Percentiles rank a stretch among this genome's conserved stretches.
Conservation (phyloP, 2,329 filamentous ascomycete genomes). For the Metarhizium sp. region DNA sequence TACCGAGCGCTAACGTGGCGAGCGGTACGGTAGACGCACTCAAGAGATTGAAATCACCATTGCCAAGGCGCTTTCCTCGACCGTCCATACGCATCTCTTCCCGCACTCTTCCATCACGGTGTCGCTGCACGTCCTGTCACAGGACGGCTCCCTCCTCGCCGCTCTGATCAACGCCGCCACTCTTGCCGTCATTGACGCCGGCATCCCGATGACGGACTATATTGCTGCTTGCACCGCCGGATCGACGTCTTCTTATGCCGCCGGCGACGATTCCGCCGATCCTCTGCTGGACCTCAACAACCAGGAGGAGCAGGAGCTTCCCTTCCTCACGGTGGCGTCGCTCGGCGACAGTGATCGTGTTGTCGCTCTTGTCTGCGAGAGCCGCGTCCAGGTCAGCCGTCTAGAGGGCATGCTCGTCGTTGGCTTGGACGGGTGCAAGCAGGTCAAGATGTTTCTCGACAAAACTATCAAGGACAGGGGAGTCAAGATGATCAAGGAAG, state of each 20-base stretch:
- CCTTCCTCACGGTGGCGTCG: conserved; percentile 79
- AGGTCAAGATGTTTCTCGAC: conserved; percentile 74
- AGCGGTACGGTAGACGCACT: conserved; percentile 48
- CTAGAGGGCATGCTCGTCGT: conserved; percentile 91
- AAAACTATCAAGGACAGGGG: conserved; percentile 66
- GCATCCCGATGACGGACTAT: conserved; percentile 91
- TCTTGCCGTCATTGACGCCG: conserved; percentile 85
- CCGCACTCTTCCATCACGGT: conserved; percentile 79
- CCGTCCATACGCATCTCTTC: conserved; percentile 79
- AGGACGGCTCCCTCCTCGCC: conserved; percentile 84
- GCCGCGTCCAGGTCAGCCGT: conserved; percentile 68
- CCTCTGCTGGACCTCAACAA: conserved; percentile 72
- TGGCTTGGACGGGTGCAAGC: conserved; percentile 83
- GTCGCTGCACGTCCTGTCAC: conserved; percentile 75
- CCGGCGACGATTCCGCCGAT: conserved; percentile 60
- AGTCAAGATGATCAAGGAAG: conserved; percentile 50
- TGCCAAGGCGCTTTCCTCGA: conserved; percentile 63
- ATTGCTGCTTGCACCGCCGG: conserved; percentile 83
- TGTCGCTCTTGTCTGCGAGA: conserved; percentile 76
- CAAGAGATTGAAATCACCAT: conserved; percentile 76
- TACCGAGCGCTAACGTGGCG: neutral
- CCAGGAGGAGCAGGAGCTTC: conserved; percentile 78
- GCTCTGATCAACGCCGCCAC: conserved; percentile 87
- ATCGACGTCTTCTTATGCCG: conserved; percentile 57
- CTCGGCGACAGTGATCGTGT: conserved; percentile 66